These are phyloP conservation scores for Salvia sclarea DNA, from an alignment of 305 asterid genomes.

Conservation along the genomic window DNA sequence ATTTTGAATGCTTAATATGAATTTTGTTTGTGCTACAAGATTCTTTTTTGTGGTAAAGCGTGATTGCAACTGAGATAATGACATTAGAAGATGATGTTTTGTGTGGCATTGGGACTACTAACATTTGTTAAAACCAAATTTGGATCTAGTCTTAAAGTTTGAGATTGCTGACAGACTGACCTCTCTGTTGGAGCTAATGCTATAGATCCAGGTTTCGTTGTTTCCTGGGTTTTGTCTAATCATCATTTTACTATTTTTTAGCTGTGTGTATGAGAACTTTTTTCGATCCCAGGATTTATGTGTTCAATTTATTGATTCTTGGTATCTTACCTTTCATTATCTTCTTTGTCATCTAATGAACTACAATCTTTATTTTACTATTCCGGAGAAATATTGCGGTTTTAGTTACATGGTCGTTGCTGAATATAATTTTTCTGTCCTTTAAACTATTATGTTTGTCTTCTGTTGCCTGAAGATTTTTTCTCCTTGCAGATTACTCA, in stretches of 20 bases:
- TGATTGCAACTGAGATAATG: constrained; percentile 23
- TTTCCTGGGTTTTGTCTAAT: constrained; percentile 1
- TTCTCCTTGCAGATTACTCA: constrained; percentile 77
- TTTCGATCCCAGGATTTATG: neutral
- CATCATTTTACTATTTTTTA: constrained; percentile 12
- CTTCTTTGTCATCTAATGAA: constrained; percentile 13
- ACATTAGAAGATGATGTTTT: constrained; percentile 7
- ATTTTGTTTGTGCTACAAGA: constrained; percentile 16
- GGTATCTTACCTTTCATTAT: neutral
- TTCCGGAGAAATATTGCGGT: constrained; percentile 9
- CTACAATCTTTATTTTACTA: neutral
- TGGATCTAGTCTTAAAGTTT: constrained; percentile 17
- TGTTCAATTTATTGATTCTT: constrained; percentile 14
- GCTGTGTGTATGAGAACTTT: neutral
- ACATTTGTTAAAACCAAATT: constrained; percentile 11
- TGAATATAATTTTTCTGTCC: constrained; percentile 12
- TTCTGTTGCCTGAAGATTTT: constrained; percentile 20
- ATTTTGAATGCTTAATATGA: constrained; percentile 17
- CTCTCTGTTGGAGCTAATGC: constrained; percentile 21
- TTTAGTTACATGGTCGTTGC: constrained; percentile 20
- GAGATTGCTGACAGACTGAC: constrained; percentile 11
- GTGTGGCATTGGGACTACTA: constrained; percentile 11
- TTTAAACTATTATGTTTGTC: constrained; percentile 1
- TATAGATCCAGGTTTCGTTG: constrained; percentile 16
- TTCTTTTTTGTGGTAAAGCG: constrained; percentile 8